Evolutionary conservation across 1,139 yeast genomes (phyloP), one percentile per base, ranked within the genome.

Genomic region (Taiozyma sp.): DNA sequence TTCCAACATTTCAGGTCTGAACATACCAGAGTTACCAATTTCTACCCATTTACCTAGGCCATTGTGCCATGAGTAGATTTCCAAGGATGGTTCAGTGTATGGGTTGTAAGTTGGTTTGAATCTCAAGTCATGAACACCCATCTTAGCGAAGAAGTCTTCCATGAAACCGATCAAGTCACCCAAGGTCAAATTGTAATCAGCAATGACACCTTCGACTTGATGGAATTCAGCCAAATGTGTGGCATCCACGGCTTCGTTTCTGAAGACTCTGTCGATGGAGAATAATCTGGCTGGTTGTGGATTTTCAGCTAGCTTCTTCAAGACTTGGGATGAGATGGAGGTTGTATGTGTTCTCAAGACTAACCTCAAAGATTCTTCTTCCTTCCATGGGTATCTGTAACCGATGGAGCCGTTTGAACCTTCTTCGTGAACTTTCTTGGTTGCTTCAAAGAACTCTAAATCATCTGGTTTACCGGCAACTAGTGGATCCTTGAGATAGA

Each of bases 161-260:
- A 95, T 92, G 81, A 95, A 95, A 44, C 97, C 97, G 71, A 95
- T 95, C 71, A 95, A 79, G 68, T 92, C 97, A 56, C 99, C 99
- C 63, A 95, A 77, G 23, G 99, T 92, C 65, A 93, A 77, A 71
- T 91, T 88, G 73, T 90, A 92, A 67, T 96, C 99, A 40, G 98
- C 99, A 70, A 95, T 79, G 51, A 95, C 99, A 75, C 99, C 99
- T 75, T 95, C 99, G 56, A 95, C 96, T 76, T 95, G 99, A 73
- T 93, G 98, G 79, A 95, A 95, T 75, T 95, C 99, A 29, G 99
- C 99, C 73, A 95, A 81, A 73, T 95, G 99, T n/a, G 99, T 95
- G 50, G 98, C 99, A 70, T 95, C 99, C 51, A 95, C 99, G 24
- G 99, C 98, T 76, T 95, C 99, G 70, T 95, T 95, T 76, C 99